A percentile compares a stretch with the other conserved stretches of the same genome.
Evolutionary conservation across 441 rosid genomes (phyloP).

Genomic region (Erodium moschatum): DNA sequence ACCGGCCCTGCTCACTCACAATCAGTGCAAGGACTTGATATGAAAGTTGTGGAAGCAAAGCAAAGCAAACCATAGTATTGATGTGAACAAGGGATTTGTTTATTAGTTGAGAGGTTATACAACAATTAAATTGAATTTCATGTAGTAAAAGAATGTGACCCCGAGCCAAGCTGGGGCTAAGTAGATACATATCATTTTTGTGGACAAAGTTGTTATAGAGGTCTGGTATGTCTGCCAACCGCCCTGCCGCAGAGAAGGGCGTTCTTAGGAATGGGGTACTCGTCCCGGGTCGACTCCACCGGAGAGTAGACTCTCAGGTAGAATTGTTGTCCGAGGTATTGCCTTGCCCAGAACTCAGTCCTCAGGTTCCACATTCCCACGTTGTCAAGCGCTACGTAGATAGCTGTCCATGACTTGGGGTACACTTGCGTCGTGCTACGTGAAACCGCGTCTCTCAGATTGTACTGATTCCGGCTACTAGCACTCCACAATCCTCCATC

Average conservation of each 20-base stretch:
- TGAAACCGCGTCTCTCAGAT: conserved; percentile 51
- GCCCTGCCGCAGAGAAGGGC: conserved; percentile 57
- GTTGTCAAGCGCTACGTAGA: conserved; percentile 52
- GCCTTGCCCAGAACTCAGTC: conserved; percentile 55
- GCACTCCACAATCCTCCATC: conserved; percentile 49
- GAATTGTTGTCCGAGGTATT: conserved; percentile 60
- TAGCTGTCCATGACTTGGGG: conserved; percentile 64
- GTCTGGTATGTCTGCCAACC: conserved; percentile 15
- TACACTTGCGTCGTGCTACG: conserved; percentile 59
- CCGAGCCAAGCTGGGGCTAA: neutral
- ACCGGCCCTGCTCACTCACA: conserved; percentile 93
- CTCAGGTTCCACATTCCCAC: conserved; percentile 74
- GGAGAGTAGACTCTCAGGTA: conserved; percentile 46
- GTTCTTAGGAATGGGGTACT: conserved; percentile 41
- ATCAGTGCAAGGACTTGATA: conserved; percentile 85
- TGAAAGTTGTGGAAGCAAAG: conserved; percentile 83
- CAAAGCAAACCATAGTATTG: neutral
- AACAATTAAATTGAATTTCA: neutral
- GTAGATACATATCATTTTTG: neutral
- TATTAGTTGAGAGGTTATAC: neutral
- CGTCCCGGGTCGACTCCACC: conserved; percentile 37
- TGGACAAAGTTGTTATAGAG: neutral
- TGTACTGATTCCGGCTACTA: conserved; percentile 41
- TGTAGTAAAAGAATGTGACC: conserved; percentile 5
- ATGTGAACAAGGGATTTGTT: neutral